Percentiles rank a stretch among this genome's conserved stretches.
These are phyloP conservation scores for Jacaranda copaia DNA, from an alignment of 257 asterid genomes.

Conservation along the genomic window DNA sequence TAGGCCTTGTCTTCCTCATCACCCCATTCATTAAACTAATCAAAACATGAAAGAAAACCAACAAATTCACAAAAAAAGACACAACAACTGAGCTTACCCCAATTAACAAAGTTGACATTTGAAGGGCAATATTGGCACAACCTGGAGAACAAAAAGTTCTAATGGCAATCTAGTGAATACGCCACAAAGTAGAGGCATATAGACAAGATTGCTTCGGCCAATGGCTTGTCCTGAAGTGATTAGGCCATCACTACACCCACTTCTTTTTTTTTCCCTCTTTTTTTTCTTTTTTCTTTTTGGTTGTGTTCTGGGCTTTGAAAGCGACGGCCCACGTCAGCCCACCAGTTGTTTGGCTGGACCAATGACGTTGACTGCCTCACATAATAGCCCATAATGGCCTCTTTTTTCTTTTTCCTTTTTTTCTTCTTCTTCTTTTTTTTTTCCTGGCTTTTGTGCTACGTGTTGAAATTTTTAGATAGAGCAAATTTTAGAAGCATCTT, in stretches of 20 bases:
- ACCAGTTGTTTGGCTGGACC: slow-evolving; percentile 48
- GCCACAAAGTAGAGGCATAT: not conserved
- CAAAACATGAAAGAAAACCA: not conserved
- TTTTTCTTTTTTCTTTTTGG: not conserved
- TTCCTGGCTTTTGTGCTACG: slow-evolving; percentile 44
- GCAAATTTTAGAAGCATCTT: slow-evolving; percentile 1
- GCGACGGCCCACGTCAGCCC: slow-evolving; percentile 63
- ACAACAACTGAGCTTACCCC: slow-evolving; percentile 20
- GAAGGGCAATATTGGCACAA: slow-evolving; percentile 14
- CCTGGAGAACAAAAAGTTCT: not conserved
- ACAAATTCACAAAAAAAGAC: not conserved
- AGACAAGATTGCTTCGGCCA: not conserved
- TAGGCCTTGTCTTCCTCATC: slow-evolving; percentile 37
- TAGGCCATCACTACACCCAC: slow-evolving; percentile 50
- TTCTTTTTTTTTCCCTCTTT: not conserved
- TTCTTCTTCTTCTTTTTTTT: not conserved
- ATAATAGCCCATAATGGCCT: slow-evolving; percentile 40
- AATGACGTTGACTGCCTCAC: slow-evolving; percentile 44
- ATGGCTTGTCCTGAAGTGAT: slow-evolving; percentile 43
- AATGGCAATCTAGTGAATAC: slow-evolving; percentile 36
- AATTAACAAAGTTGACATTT: slow-evolving; percentile 33
- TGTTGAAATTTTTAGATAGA: slow-evolving; percentile 11
- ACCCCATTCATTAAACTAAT: slow-evolving; percentile 22
- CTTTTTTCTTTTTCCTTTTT: not conserved
- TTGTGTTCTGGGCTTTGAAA: slow-evolving; percentile 47